These are phyloP conservation scores for Penicillium frequentans DNA, from an alignment of 2,329 filamentous ascomycete genomes.

Conservation along the genomic window DNA sequence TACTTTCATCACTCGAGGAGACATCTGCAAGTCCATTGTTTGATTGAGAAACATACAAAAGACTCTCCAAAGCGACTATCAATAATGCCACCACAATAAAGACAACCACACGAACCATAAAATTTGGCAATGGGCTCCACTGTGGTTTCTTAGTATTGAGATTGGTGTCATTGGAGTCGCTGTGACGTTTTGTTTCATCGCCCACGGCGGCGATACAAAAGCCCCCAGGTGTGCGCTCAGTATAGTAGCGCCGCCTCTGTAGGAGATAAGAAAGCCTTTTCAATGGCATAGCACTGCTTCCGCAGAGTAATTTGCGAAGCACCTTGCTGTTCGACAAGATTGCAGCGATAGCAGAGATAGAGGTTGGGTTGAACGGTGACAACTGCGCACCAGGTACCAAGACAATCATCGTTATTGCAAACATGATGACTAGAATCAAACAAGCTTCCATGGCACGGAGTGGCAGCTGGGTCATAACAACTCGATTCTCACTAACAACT, in stretches of 20 bases:
- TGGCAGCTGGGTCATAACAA: slow-evolving; percentile 5
- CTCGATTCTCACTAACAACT: not conserved
- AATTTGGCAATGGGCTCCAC: slow-evolving; percentile 9
- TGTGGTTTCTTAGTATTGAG: not conserved
- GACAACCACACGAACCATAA: not conserved
- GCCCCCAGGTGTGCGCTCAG: not conserved
- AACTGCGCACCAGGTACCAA: not conserved
- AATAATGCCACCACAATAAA: not conserved
- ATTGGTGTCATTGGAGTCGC: not conserved
- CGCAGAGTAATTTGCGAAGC: slow-evolving; percentile 1
- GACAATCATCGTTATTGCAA: not conserved
- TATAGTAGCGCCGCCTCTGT: not conserved
- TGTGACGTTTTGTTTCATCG: not conserved
- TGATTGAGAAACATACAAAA: slow-evolving; percentile 4
- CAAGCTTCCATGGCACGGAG: slow-evolving; percentile 10
- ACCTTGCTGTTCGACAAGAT: slow-evolving; percentile 4
- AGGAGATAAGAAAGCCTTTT: not conserved
- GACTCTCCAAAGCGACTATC: slow-evolving; percentile 1
- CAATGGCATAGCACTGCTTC: not conserved
- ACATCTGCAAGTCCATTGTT: slow-evolving; percentile 5
- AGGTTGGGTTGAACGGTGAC: slow-evolving; percentile 4
- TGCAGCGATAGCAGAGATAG: slow-evolving; percentile 5
- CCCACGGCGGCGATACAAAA: not conserved
- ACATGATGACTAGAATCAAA: not conserved
- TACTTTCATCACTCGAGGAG: not conserved